Evolutionary conservation across 1,284 basidiomycete species (phyloP).

Genomic region (Heterobasidion annosum): DNA sequence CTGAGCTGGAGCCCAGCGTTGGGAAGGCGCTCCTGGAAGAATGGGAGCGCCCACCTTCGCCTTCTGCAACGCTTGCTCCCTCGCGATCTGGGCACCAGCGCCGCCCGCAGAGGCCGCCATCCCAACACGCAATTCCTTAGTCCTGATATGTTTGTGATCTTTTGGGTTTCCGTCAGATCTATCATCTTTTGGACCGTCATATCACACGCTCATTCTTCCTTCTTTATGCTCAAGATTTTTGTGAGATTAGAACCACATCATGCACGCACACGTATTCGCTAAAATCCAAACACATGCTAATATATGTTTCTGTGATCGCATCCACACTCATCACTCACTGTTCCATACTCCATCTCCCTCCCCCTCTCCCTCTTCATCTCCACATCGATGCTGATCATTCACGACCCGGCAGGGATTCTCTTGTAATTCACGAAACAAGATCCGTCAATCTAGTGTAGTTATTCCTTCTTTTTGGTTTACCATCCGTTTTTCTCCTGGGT

Average conservation of each 20-base stretch:
- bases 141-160: neutral
- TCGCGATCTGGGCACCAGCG: neutral
- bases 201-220: neutral
- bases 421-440: slow-evolving; percentile 45
- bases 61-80: neutral
- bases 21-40: slow-evolving; percentile 69
- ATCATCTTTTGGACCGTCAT: neutral
- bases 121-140: neutral
- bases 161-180: neutral
- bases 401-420: slow-evolving; percentile 16
- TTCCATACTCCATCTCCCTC: neutral
- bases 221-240: neutral
- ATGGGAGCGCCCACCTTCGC: slow-evolving; percentile 37
- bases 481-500: slow-evolving; percentile 7
- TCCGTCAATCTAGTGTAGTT: slow-evolving; percentile 11
- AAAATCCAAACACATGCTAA: neutral
- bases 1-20: slow-evolving; percentile 81
- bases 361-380: slow-evolving; percentile 10
- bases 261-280: slow-evolving; percentile 6
- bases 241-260: neutral
- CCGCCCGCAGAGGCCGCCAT: neutral
- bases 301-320: neutral
- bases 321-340: slow-evolving; percentile 3
- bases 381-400: neutral
- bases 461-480: slow-evolving; percentile 6